Base-by-base conservation (phyloP, 108 stramenopile genomes). In the Cyclotella choctawhatcheeana region DNA sequence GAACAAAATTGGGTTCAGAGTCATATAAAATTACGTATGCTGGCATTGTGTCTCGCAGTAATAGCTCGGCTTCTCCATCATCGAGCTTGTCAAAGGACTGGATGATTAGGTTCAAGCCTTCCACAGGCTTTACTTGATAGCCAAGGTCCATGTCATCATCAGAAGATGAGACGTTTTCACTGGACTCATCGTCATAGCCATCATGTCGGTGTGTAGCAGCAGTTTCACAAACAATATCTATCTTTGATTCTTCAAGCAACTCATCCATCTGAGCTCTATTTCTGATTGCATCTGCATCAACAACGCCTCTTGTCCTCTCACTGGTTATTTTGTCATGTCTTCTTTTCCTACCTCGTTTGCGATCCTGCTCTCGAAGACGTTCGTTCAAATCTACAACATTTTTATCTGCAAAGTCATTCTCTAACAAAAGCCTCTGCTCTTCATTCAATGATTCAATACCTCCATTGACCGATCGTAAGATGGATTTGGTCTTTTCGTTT, bases 11-110 rank as follows among this genome's bases (percentile, higher is more conserved):
- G 7, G 95, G 69, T 62, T 98, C 96, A 6, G 90, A 84, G 53
- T 99, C 97, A 68, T 95, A 97, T 67, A 97, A 52, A 8, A 99
- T 76, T 21, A 98, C 94, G 45, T 87, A 86, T 32, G 71, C 63
- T 34, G 98, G 98, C 34, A 77, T 58, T 21, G 93, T 58, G 53
- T 98, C 97, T 2, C 90, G 67, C 6, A 98, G 85, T 33, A 98
- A 63, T 44, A 87, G 58, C 21, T 80, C 61, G 21, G 86, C 85
- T 31, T 88, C 85, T 44, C 83, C 85, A 7, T 82, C 89, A 44
- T 82, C 90, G 18, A 91, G 58, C 45, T 76, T 67, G 5, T 88
- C 75, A 45, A 87, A 87, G 29, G 87, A 77, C 47, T 86, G 76
- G 50, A 94, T 68, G 25, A 95, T 62, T 6, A 92, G 44, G 25